These are phyloP conservation scores for Bipolaris zeicola DNA, from an alignment of 2,329 filamentous ascomycete species.

Conservation along the genomic window DNA sequence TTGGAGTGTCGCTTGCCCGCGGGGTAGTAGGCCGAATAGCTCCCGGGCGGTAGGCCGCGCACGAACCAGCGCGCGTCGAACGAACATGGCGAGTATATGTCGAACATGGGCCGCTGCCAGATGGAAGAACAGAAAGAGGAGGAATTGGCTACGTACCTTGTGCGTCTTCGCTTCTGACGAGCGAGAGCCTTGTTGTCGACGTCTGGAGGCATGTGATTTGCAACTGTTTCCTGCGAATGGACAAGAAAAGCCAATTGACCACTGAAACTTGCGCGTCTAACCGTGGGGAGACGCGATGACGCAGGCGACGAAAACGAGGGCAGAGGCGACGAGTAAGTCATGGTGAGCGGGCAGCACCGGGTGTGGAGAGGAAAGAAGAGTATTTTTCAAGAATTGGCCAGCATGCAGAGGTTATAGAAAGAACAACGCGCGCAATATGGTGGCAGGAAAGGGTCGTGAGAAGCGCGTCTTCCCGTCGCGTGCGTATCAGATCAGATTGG, in stretches of 20 bases:
- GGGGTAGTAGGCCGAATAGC: slow-evolving; percentile 23
- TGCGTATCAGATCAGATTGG: slow-evolving; percentile 18
- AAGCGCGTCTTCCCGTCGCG: slow-evolving; percentile 22
- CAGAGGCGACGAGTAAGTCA: slow-evolving; percentile 33
- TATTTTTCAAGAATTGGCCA: slow-evolving; percentile 11
- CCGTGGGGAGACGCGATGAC: slow-evolving; percentile 25
- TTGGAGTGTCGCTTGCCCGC: slow-evolving; percentile 27
- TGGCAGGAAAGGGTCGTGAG: slow-evolving; percentile 34
- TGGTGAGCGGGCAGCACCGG: slow-evolving; percentile 12
- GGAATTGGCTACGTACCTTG: slow-evolving; percentile 56
- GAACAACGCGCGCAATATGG: slow-evolving; percentile 26
- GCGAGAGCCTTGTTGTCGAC: slow-evolving; percentile 65
- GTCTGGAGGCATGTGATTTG: slow-evolving; percentile 61
- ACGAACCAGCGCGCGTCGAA: slow-evolving; percentile 43
- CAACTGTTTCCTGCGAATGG: slow-evolving; percentile 63
- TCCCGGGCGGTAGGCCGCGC: slow-evolving; percentile 26
- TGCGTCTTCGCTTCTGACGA: slow-evolving; percentile 66
- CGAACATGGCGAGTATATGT: slow-evolving; percentile 24
- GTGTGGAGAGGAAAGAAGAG: background rate
- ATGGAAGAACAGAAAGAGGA: slow-evolving; percentile 17
- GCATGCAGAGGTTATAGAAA: slow-evolving; percentile 19
- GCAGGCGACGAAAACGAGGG: slow-evolving; percentile 35
- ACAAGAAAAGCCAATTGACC: slow-evolving; percentile 62
- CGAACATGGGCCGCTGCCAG: slow-evolving; percentile 20
- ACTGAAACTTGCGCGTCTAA: slow-evolving; percentile 35